Evolutionary conservation across 1,284 basidiomycete genomes (phyloP).

Genomic region (Neolentinus lepideus): DNA sequence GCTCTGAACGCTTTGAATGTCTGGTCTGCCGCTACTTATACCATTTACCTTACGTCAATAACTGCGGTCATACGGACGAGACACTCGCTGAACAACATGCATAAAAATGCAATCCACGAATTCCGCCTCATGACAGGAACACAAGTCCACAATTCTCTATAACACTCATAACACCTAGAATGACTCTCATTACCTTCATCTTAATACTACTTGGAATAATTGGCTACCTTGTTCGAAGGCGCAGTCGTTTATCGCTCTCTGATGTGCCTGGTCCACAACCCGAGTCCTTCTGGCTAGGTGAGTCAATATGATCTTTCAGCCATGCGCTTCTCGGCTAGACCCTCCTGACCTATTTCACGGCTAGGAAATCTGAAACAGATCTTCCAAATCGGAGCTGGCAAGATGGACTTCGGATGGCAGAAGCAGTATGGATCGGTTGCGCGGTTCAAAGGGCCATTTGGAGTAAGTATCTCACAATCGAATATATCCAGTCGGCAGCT

Average conservation of each 20-base stretch:
- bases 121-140: too few relatives aligned
- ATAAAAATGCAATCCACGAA: too few relatives aligned
- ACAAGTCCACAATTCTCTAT: too few relatives aligned
- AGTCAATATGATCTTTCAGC: background rate
- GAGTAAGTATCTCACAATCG: background rate
- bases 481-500: background rate
- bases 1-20: too few relatives aligned
- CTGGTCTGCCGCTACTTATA: too few relatives aligned
- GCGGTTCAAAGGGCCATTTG: background rate
- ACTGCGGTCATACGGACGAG: too few relatives aligned
- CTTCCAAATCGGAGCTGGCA: background rate
- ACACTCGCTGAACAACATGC: too few relatives aligned
- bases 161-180: too few relatives aligned
- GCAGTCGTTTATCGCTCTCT: background rate
- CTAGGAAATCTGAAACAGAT: background rate
- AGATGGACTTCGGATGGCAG: background rate
- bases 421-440: background rate
- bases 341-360: background rate
- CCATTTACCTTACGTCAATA: too few relatives aligned
- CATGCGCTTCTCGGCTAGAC: too few relatives aligned
- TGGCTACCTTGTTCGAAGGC: background rate
- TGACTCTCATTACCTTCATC: too few relatives aligned
- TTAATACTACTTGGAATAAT: too few relatives aligned
- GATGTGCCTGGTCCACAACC: background rate
- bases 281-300: background rate